phyloP scores from a whole-genome alignment of 441 rosid genomes.

The Populus hybrid region DNA sequence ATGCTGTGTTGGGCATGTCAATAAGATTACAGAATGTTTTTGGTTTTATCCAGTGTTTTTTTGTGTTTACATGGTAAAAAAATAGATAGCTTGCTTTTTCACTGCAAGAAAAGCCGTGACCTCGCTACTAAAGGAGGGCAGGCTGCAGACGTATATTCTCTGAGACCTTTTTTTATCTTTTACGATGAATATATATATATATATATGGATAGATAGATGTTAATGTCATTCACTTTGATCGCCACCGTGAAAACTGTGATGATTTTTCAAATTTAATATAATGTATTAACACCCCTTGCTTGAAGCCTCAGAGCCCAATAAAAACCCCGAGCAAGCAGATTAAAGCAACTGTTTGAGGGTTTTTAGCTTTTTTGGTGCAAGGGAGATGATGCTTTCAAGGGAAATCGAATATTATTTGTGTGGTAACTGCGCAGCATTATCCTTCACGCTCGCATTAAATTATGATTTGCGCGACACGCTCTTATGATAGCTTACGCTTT shows the following conservation, averaged over 20 bases:
- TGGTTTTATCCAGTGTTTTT: not conserved
- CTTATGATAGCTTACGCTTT: not conserved
- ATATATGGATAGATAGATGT: no score
- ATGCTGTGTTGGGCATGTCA: not conserved
- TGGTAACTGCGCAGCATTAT: slow-evolving; percentile 13
- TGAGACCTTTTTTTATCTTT: slow-evolving; percentile 35
- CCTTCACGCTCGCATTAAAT: slow-evolving; percentile 35
- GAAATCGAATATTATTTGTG: slow-evolving; percentile 24
- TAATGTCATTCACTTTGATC: slow-evolving; percentile 1
- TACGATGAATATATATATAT: slow-evolving; percentile 31
- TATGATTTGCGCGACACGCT: slow-evolving; percentile 3
- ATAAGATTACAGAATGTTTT: not conserved
- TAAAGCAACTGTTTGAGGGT: slow-evolving; percentile 1
- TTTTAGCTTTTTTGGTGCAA: slow-evolving; percentile 29
- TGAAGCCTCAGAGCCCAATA: slow-evolving; percentile 25
- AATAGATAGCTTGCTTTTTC: not conserved
- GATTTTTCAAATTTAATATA: slow-evolving; percentile 9
- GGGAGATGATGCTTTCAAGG: slow-evolving; percentile 43
- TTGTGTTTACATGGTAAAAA: not conserved
- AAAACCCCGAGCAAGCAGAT: not conserved
- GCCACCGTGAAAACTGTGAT: slow-evolving; percentile 17
- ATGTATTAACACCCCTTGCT: not conserved
- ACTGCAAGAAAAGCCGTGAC: slow-evolving; percentile 33
- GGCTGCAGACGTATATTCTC: slow-evolving; percentile 49
- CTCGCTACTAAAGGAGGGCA: slow-evolving; percentile 19